These are phyloP conservation scores for Microcyclosporella mali DNA, from an alignment of 2,329 filamentous ascomycete genomes.

Conservation along the genomic window DNA sequence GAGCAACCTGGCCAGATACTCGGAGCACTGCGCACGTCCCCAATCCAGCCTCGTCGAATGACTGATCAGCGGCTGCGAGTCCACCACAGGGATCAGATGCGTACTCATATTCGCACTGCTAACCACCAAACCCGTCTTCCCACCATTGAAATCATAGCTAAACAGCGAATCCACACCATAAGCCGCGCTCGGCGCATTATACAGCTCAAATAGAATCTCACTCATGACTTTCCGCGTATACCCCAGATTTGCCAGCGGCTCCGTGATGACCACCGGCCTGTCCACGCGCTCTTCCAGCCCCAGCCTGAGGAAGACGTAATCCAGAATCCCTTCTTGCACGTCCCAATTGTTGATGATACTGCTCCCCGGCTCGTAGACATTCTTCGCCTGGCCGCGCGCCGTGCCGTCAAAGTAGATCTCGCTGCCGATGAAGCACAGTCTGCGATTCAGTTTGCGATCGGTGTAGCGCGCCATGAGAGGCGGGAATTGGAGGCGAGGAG, in stretches of 20 bases:
- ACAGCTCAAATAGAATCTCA: conserved; percentile 95
- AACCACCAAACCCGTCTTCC: conserved; percentile 78
- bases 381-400: conserved; percentile 80
- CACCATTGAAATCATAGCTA: conserved; percentile 87
- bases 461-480: conserved; percentile 93
- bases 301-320: conserved; percentile 91
- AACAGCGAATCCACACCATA: conserved; percentile 97
- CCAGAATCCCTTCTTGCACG: conserved; percentile 87
- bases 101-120: conserved; percentile 92
- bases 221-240: conserved; percentile 83
- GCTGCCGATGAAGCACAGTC: conserved; percentile 83
- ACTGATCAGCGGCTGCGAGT: conserved; percentile 74
- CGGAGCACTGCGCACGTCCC: conserved; percentile 83
- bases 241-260: conserved; percentile 82
- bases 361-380: conserved; percentile 83
- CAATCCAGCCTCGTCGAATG: conserved; percentile 89
- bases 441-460: conserved; percentile 86
- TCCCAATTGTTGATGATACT: conserved; percentile 97
- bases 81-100: conserved; percentile 87
- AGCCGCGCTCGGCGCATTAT: conserved; percentile 78
- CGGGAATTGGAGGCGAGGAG: conserved; percentile 72
- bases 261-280: conserved; percentile 88
- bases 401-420: conserved; percentile 95
- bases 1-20: conserved; percentile 86
- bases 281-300: conserved; percentile 78